phyloP scores from a whole-genome alignment of 176 grass and related monocot species.

The Musa itinerans region DNA sequence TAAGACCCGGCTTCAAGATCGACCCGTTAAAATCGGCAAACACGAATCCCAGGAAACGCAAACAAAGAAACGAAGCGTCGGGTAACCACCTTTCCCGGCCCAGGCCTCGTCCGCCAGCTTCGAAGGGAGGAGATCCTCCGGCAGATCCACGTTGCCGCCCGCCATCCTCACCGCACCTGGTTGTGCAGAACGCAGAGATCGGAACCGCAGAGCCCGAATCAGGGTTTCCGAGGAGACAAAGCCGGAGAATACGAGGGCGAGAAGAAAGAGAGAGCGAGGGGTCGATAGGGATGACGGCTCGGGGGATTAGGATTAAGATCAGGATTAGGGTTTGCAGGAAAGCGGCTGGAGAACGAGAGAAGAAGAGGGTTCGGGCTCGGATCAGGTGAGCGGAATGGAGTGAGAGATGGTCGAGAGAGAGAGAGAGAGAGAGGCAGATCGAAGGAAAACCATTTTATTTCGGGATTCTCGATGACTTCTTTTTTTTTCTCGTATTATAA shows the following conservation, averaged over 20 bases:
- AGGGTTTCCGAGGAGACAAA: neutral
- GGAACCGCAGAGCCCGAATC: neutral
- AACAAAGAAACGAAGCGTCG: neutral
- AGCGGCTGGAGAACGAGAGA: neutral
- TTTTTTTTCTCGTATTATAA: neutral
- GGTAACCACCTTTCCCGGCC: neutral
- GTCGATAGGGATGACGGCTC: neutral
- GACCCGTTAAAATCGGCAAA: neutral
- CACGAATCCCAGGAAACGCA: neutral
- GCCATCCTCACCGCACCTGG: neutral
- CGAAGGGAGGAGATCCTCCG: constrained; percentile 8
- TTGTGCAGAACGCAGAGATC: neutral
- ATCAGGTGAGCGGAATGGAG: neutral
- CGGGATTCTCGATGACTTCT: neutral
- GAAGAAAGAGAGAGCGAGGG: neutral
- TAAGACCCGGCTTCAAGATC: neutral
- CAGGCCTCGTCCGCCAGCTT: neutral
- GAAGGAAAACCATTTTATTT: neutral
- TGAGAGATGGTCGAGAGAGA: constrained; percentile 29
- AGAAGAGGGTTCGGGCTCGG: neutral
- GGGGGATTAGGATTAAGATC: neutral
- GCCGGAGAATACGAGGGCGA: neutral
- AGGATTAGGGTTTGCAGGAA: neutral
- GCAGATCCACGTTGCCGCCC: constrained; percentile 2
- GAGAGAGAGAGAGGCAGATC: constrained; percentile 21